phyloP scores from a whole-genome alignment of 2,329 filamentous ascomycete species.

The Tympanopsis confertula region DNA sequence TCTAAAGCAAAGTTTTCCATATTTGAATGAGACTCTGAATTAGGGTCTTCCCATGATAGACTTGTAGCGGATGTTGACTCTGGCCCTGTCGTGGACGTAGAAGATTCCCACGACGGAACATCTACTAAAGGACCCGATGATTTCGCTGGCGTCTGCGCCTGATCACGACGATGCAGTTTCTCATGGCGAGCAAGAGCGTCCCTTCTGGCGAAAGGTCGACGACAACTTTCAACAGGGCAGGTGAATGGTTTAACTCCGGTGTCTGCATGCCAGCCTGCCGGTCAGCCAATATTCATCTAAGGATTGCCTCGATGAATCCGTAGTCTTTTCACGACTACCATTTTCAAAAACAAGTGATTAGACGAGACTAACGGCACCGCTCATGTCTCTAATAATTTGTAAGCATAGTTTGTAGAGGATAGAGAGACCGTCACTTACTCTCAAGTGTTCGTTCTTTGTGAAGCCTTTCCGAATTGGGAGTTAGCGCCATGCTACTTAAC shows the following conservation, averaged over 20 bases:
- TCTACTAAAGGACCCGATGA: too few relatives aligned
- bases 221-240: conserved; percentile 24
- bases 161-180: conserved; percentile 25
- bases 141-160: too few relatives aligned
- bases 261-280: conserved; percentile 11
- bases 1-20: conserved; percentile 15
- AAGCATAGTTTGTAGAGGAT: neutral
- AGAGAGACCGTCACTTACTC: neutral
- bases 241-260: conserved; percentile 26
- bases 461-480: neutral
- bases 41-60: too few relatives aligned
- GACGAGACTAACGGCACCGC: conserved; percentile 1
- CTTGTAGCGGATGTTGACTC: too few relatives aligned
- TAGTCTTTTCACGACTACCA: too few relatives aligned
- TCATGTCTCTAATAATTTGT: neutral
- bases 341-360: neutral
- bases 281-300: neutral
- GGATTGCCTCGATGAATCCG: neutral
- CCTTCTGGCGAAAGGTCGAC: conserved; percentile 25
- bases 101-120: too few relatives aligned
- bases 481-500: too few relatives aligned
- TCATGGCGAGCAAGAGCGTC: conserved; percentile 30
- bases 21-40: too few relatives aligned
- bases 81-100: too few relatives aligned
- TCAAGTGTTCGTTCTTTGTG: neutral